These are phyloP conservation scores for Aristolochia fimbriata DNA, from an alignment of 164 flowering plant species.

Conservation along the genomic window DNA sequence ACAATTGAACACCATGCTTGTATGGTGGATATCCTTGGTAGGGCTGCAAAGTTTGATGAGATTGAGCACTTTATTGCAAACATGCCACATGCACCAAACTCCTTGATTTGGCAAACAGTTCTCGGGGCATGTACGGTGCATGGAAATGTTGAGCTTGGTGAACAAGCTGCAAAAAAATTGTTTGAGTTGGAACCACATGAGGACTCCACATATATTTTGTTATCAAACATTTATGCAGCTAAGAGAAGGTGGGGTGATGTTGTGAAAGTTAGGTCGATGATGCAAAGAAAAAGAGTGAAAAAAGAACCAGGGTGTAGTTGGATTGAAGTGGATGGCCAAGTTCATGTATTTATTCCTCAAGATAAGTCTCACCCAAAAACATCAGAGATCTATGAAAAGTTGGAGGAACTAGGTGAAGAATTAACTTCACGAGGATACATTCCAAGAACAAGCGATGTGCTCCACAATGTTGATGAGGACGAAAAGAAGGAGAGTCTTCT, in stretches of 20 bases:
- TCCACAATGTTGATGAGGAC: constrained; percentile 29
- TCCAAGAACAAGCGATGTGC: constrained; percentile 29
- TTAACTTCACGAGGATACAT: constrained; percentile 27
- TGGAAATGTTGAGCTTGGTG: constrained; percentile 40
- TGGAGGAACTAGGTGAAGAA: constrained; percentile 29
- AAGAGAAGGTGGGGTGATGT: constrained; percentile 49
- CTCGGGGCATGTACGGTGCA: constrained; percentile 45
- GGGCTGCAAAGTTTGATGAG: constrained; percentile 42
- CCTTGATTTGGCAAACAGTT: constrained; percentile 44
- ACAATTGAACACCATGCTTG: constrained; percentile 45
- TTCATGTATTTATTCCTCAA: constrained; percentile 40
- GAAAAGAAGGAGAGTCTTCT: constrained; percentile 30
- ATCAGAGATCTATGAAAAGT: constrained; percentile 26
- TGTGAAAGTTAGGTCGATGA: constrained; percentile 25
- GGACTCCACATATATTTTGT: constrained; percentile 39
- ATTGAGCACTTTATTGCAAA: constrained; percentile 27
- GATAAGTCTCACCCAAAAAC: constrained; percentile 39
- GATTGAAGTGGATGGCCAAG: constrained; percentile 37
- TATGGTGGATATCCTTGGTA: constrained; percentile 52
- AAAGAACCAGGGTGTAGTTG: constrained; percentile 65
- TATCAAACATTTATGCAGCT: constrained; percentile 49
- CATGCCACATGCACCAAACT: constrained; percentile 25
- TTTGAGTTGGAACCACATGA: constrained; percentile 30
- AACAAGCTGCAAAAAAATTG: constrained; percentile 40
- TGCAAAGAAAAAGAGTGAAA: constrained; percentile 36